These are phyloP conservation scores for Fusarium nelsonii DNA, from an alignment of 2,329 filamentous ascomycete genomes.

Conservation along the genomic window DNA sequence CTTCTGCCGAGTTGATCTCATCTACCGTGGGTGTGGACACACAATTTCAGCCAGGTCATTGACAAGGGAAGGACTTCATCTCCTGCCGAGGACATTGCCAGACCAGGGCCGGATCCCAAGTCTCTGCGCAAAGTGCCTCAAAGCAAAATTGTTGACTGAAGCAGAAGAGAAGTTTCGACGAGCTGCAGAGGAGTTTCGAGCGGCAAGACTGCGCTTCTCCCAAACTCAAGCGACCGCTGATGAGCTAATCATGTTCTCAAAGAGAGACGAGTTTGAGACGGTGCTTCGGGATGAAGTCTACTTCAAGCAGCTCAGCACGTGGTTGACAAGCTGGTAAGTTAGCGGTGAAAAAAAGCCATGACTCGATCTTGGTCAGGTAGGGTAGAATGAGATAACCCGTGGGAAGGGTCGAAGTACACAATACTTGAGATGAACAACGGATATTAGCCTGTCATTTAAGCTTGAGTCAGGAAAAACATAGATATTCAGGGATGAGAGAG, in stretches of 20 bases:
- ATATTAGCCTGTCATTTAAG: slow-evolving; percentile 11
- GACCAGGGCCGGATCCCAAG: slow-evolving; percentile 50
- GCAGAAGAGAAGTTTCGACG: slow-evolving; percentile 29
- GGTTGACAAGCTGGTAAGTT: slow-evolving; percentile 45
- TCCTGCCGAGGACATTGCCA: slow-evolving; percentile 51
- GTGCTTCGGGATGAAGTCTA: slow-evolving; percentile 40
- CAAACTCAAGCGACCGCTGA: slow-evolving; percentile 24
- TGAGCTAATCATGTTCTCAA: slow-evolving; percentile 29
- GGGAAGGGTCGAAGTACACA: slow-evolving; percentile 23
- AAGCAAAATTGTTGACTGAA: slow-evolving; percentile 9
- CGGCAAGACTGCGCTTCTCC: slow-evolving; percentile 32
- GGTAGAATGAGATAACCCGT: slow-evolving; percentile 6
- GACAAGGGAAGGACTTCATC: slow-evolving; percentile 48
- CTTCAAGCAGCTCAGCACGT: slow-evolving; percentile 40
- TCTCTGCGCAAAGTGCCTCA: slow-evolving; percentile 39
- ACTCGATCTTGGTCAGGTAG: slow-evolving; percentile 14
- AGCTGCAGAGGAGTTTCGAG: slow-evolving; percentile 24
- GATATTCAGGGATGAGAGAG: slow-evolving; percentile 18
- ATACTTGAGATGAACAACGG: slow-evolving; percentile 18
- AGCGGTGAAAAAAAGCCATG: slow-evolving; percentile 12
- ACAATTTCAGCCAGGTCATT: slow-evolving; percentile 44
- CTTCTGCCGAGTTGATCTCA: slow-evolving; percentile 51
- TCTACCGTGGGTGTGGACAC: slow-evolving; percentile 50
- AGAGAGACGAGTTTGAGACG: slow-evolving; percentile 41
- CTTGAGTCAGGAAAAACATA: slow-evolving; percentile 33